These are phyloP conservation scores for Ophiorrhiza pumila DNA, from an alignment of 257 asterid species.

Conservation along the genomic window DNA sequence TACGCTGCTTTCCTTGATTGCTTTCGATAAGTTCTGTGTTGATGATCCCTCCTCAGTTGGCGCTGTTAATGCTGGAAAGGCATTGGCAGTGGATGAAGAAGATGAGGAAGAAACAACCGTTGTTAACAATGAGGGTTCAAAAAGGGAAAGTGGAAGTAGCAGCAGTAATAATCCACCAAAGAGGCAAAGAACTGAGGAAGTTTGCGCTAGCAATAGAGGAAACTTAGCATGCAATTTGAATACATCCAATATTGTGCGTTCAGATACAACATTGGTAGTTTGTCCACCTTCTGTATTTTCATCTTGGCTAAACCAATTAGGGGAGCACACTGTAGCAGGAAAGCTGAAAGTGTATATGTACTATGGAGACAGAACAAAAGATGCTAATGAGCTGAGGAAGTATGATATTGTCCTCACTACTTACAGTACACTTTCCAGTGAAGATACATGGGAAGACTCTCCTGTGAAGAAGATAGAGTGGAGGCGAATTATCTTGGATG, in stretches of 20 bases:
- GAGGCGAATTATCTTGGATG: slow-evolving; percentile 81
- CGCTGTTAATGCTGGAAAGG: slow-evolving; percentile 26
- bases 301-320: slow-evolving; percentile 67
- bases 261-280: slow-evolving; percentile 56
- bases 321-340: slow-evolving; percentile 64
- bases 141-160: slow-evolving; percentile 40
- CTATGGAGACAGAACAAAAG: slow-evolving; percentile 68
- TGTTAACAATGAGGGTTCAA: slow-evolving; percentile 18
- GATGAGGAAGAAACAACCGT: slow-evolving; percentile 23
- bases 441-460: slow-evolving; percentile 44
- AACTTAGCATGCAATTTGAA: slow-evolving; percentile 17
- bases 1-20: slow-evolving; percentile 70
- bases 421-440: slow-evolving; percentile 56
- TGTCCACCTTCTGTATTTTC: slow-evolving; percentile 81
- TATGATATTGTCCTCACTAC: slow-evolving; percentile 74
- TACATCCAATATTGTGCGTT: not conserved
- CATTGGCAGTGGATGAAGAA: slow-evolving; percentile 27
- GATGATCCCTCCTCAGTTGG: slow-evolving; percentile 18
- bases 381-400: slow-evolving; percentile 50
- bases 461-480: slow-evolving; percentile 73
- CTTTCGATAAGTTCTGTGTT: slow-evolving; percentile 48
- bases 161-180: slow-evolving; percentile 17
- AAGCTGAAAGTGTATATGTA: slow-evolving; percentile 60
- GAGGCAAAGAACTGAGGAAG: slow-evolving; percentile 27
- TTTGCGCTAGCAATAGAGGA: slow-evolving; percentile 13